These are phyloP conservation scores for Breviolum minutum DNA, from an alignment of 73 alveolate genomes.

Conservation along the genomic window DNA sequence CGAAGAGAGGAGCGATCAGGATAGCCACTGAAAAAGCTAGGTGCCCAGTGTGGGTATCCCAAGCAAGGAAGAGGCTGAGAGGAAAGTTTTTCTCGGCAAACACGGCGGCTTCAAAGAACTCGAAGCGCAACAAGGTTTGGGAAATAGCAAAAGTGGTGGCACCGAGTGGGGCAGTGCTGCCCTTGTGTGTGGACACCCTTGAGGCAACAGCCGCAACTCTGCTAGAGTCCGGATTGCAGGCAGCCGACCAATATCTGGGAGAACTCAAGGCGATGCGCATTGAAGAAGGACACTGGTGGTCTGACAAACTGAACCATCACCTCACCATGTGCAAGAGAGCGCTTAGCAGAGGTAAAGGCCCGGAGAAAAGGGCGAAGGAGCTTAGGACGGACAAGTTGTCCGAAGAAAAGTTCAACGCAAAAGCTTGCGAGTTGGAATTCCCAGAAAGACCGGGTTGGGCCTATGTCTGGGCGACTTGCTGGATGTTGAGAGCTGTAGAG, in stretches of 20 bases:
- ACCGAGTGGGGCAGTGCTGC: neutral
- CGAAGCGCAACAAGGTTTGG: neutral
- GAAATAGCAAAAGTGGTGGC: neutral
- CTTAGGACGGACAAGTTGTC: neutral
- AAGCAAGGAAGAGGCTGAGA: neutral
- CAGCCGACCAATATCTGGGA: neutral
- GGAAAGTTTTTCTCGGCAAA: neutral
- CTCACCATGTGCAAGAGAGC: neutral
- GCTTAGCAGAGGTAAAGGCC: neutral
- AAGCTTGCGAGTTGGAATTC: neutral
- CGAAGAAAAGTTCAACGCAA: neutral
- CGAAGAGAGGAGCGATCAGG: too few relatives aligned
- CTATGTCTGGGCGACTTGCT: neutral
- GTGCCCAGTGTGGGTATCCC: too few relatives aligned
- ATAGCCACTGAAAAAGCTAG: neutral
- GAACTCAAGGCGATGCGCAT: neutral
- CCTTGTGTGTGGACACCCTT: neutral
- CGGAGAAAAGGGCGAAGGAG: constrained; percentile 20
- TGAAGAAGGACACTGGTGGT: neutral
- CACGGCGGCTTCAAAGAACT: neutral
- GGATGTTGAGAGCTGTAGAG: constrained; percentile 8
- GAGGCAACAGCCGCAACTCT: neutral
- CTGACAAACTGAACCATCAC: neutral
- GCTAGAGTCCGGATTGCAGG: neutral
- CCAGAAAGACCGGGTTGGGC: neutral